These are phyloP conservation scores for Pythium monospermum DNA, from an alignment of 352 stramenopile genomes.

Conservation along the genomic window DNA sequence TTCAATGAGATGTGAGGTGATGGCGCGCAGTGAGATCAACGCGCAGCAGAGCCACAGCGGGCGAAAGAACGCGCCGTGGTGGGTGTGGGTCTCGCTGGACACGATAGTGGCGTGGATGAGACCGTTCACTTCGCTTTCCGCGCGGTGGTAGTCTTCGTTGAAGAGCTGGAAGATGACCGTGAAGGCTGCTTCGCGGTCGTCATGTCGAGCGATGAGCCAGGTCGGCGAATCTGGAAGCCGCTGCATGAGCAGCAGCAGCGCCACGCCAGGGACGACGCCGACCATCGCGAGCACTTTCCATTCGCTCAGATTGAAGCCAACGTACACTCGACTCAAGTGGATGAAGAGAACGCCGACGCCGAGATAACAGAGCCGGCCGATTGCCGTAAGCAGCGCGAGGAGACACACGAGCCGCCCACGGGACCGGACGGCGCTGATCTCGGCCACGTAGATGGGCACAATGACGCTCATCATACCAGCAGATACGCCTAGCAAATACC, in stretches of 20 bases:
- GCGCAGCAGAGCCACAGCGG: slow-evolving; percentile 51
- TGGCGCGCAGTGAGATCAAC: slow-evolving; percentile 46
- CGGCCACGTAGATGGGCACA: slow-evolving; percentile 61
- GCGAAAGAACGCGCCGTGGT: slow-evolving; percentile 65
- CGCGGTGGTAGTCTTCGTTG: slow-evolving; percentile 38
- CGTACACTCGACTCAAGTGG: slow-evolving; percentile 54
- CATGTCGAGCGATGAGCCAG: slow-evolving; percentile 68
- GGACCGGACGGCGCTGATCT: slow-evolving; percentile 54
- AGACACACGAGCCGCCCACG: slow-evolving; percentile 54
- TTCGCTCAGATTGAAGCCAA: slow-evolving; percentile 78
- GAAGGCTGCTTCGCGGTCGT: slow-evolving; percentile 65
- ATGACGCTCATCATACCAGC: slow-evolving; percentile 59
- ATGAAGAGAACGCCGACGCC: slow-evolving; percentile 53
- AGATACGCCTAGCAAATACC: slow-evolving; percentile 55
- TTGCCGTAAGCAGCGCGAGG: slow-evolving; percentile 29
- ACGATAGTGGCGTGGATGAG: slow-evolving; percentile 72
- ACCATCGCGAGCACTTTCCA: slow-evolving; percentile 66
- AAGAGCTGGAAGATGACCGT: slow-evolving; percentile 55
- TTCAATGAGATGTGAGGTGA: slow-evolving; percentile 44
- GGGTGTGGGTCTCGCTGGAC: slow-evolving; percentile 38
- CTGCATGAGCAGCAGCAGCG: slow-evolving; percentile 58
- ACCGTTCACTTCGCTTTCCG: slow-evolving; percentile 63
- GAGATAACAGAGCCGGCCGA: slow-evolving; percentile 48
- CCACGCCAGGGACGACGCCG: slow-evolving; percentile 41
- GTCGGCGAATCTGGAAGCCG: slow-evolving; percentile 71